Percentiles rank a stretch among this genome's conserved stretches.
Conservation (phyloP, 768 basidiomycete species). For the Tephrocybe sp. region DNA sequence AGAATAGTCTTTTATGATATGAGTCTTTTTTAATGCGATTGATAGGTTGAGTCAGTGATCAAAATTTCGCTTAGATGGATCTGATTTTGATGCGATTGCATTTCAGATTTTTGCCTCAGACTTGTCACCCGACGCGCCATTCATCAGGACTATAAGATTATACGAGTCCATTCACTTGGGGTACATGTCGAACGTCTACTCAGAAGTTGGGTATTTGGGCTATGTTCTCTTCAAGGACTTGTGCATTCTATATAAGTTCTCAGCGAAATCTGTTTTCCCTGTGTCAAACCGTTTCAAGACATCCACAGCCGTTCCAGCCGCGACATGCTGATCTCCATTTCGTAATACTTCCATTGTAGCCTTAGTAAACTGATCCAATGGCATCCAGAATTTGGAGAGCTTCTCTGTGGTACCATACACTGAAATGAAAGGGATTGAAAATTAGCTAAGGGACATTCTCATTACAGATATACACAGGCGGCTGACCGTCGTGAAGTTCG, state of each 20-base stretch:
- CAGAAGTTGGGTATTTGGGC: no score
- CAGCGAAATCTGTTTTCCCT: conserved; percentile 29
- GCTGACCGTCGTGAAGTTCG: conserved; percentile 58
- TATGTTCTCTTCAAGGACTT: background rate
- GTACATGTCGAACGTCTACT: no score
- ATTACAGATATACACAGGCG: background rate
- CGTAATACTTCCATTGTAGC: conserved; percentile 28
- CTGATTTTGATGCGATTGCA: background rate
- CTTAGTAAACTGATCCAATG: conserved; percentile 45
- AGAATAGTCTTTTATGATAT: no score
- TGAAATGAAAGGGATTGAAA: conserved; percentile 18
- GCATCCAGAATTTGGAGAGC: conserved; percentile 57
- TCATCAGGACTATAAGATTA: no score
- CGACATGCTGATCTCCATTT: conserved; percentile 26
- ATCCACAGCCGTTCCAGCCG: conserved; percentile 22
- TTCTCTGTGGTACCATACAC: conserved; percentile 50
- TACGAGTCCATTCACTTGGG: no score
- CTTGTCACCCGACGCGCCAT: no score
- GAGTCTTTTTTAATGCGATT: background rate
- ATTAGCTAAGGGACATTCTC: background rate
- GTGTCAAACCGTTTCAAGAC: conserved; percentile 32
- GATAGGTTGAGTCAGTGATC: background rate
- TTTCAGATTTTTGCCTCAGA: no score
- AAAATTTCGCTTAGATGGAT: conserved; percentile 1
- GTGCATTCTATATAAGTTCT: conserved; percentile 17